These are phyloP conservation scores for Reticulascus tulasneorum DNA, from an alignment of 2,329 filamentous ascomycete species.

Conservation along the genomic window DNA sequence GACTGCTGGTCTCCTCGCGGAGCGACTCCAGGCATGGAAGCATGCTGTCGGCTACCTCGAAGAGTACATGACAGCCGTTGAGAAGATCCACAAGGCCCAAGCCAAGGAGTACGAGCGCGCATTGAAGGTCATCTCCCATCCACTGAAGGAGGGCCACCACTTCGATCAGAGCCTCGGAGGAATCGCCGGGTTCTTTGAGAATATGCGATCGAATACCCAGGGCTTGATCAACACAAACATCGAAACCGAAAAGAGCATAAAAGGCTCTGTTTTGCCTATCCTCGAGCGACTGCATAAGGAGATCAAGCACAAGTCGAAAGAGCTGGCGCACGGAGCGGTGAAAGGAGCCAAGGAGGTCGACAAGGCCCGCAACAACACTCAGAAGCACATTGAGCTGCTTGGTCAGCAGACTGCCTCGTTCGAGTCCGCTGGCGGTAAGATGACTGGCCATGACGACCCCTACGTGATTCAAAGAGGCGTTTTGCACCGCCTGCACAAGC, in stretches of 20 bases:
- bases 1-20: constrained; percentile 76
- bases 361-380: constrained; percentile 77
- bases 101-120: constrained; percentile 95
- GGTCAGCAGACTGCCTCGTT: constrained; percentile 79
- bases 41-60: constrained; percentile 89
- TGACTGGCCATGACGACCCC: constrained; percentile 74
- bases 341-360: constrained; percentile 90
- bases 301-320: constrained; percentile 95
- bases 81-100: constrained; percentile 80
- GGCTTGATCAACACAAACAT: constrained; percentile 82
- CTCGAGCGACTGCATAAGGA: constrained; percentile 90
- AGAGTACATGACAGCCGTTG: constrained; percentile 79
- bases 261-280: constrained; percentile 78
- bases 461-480: constrained; percentile 83
- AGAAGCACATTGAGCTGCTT: constrained; percentile 94
- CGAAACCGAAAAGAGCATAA: constrained; percentile 89
- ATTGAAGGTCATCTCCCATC: constrained; percentile 83
- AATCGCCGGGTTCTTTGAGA: constrained; percentile 87
- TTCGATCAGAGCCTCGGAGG: constrained; percentile 90
- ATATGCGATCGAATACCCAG: constrained; percentile 88
- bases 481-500: constrained; percentile 79
- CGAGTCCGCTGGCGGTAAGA: constrained; percentile 69
- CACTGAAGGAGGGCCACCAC: constrained; percentile 84
- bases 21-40: constrained; percentile 93
- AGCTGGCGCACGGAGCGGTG: constrained; percentile 73